A percentile compares a stretch with the other conserved stretches of the same genome.
Conservation (phyloP, 495 filamentous ascomycete genomes). For the Lepraria neglecta region DNA sequence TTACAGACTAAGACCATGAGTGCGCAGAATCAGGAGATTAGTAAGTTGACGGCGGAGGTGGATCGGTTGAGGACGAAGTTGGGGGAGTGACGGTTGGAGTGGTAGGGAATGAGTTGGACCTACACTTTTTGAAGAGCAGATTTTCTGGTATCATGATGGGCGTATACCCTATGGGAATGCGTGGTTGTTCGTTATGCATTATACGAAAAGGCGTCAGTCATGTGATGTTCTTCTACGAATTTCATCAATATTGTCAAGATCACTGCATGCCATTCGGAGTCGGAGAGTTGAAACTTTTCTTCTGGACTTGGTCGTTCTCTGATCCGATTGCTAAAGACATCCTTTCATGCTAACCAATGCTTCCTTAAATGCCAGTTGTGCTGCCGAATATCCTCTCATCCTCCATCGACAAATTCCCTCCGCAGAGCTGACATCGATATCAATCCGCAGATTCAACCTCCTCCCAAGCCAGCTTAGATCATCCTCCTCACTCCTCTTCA, state of each 20-base stretch:
- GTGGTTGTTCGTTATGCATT: not conserved
- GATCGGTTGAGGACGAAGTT: conserved; percentile 58
- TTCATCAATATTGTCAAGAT: too few relatives aligned
- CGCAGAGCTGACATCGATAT: too few relatives aligned
- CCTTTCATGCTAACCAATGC: too few relatives aligned
- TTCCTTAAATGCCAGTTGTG: too few relatives aligned
- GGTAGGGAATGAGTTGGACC: not conserved
- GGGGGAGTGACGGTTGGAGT: conserved; percentile 14
- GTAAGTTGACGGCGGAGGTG: conserved; percentile 58
- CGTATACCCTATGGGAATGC: not conserved
- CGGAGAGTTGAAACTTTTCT: too few relatives aligned
- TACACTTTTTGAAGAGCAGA: not conserved
- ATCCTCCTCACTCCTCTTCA: not conserved
- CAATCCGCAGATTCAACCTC: too few relatives aligned
- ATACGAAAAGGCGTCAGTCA: conserved; percentile 1
- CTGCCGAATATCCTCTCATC: too few relatives aligned
- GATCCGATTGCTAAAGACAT: too few relatives aligned
- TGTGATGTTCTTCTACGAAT: not conserved
- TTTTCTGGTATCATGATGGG: not conserved
- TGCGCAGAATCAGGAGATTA: conserved; percentile 57
- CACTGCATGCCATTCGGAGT: too few relatives aligned
- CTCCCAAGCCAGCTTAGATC: too few relatives aligned
- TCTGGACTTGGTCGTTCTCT: too few relatives aligned
- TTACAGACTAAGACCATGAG: conserved; percentile 56
- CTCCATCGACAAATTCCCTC: too few relatives aligned